Evolutionary conservation across 164 flowering plant species (phyloP), one percentile per base, ranked within the genome.

Genomic region (Litsea cubeba): DNA sequence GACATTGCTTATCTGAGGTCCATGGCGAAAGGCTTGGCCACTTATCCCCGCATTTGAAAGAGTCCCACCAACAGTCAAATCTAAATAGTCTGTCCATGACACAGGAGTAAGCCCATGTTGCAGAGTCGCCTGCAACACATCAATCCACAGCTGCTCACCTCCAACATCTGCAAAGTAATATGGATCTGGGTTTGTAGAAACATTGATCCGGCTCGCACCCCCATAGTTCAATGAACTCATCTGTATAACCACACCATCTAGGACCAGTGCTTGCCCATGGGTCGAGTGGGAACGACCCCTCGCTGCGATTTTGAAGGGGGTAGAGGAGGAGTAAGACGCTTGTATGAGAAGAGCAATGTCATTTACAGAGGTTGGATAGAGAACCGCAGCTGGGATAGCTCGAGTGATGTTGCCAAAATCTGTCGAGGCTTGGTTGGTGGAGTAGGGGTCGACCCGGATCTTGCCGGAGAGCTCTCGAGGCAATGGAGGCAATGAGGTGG

Each of bases 31-130:
- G 0, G 89, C 71, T 62, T 93, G 97, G 10, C 98, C 98, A 40
- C 98, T 86, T 10, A 90, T 88, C n/a, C 98, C 98, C 11, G 89
- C 98, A 70, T 93, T 93, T 2, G 98, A 93, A 3, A 95, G 87
- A 8, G 99, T 95, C 15, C 99, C 99, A 5, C 98, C 99, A 17
- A 95, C 95, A 0, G 89, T 88, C 1, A 95, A 82, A 74, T 91
- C 82, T 82, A 95, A 77, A 73, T 95, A 95, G 72, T 95, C 99
- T 0, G 99, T 93, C 97, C 95, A 95, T 2, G 97, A 86, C 25
- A 77, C 78, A 0, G 99, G 97, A 24, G 98, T 83, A 60, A 95
- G 84, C 17, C 97, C 98, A 65, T 85, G 84, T 67, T 83, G 76
- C 3, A 88, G 70, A 0, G 89, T 80, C 3, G 82, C 85, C 1